Percentiles rank a stretch among this genome's conserved stretches.
phyloP scores from a whole-genome alignment of 1,284 basidiomycete genomes.

The Ustilago tritici region DNA sequence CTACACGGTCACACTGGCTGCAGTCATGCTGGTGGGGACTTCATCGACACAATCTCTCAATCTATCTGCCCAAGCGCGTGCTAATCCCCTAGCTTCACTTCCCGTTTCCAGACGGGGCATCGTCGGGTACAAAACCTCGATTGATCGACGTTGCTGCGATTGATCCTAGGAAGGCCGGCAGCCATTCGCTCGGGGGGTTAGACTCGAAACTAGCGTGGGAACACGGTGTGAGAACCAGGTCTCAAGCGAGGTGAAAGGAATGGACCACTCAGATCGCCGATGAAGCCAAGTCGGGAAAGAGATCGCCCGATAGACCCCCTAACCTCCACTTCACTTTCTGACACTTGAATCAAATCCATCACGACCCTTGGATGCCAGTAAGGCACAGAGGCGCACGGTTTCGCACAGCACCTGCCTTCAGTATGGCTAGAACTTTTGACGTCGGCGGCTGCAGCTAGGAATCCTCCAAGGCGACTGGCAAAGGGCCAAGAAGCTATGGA shows the following conservation, averaged over 20 bases:
- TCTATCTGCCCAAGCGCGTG: neutral
- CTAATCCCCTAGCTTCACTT: neutral
- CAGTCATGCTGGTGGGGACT: neutral
- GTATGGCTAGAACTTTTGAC: too few species aligned
- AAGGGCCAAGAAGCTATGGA: neutral
- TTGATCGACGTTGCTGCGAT: neutral
- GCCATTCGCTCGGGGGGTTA: neutral
- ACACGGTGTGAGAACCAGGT: neutral
- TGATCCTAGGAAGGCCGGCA: neutral
- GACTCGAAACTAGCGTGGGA: constrained; percentile 5
- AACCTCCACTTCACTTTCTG: neutral
- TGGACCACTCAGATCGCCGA: neutral
- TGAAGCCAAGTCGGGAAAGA: neutral
- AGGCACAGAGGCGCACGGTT: neutral
- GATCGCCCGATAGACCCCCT: neutral
- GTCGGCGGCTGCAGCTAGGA: too few species aligned
- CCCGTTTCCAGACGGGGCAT: neutral
- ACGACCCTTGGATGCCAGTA: neutral
- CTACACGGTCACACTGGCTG: too few species aligned
- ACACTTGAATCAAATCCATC: too few species aligned
- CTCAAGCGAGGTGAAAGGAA: neutral
- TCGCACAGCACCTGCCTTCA: too few species aligned
- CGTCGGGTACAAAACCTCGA: neutral
- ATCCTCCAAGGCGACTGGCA: neutral
- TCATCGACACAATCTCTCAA: neutral